Evolutionary conservation across 805 yeast species (phyloP).

Genomic region (Candida michaelii): DNA sequence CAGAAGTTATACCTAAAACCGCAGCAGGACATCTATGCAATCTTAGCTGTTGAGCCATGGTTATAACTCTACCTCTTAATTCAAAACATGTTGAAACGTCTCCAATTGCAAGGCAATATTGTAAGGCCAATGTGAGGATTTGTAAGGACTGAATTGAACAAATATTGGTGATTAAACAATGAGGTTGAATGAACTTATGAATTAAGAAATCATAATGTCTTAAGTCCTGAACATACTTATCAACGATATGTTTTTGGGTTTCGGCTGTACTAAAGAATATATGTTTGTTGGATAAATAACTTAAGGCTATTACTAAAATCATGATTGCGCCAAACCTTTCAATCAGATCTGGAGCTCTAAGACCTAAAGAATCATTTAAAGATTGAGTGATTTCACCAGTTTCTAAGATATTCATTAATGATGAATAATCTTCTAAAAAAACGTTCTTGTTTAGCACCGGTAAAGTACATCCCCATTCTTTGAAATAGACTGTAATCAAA

Average conservation of each 20-base stretch:
- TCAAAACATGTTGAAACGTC: conserved; percentile 74
- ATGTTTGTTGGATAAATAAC: conserved; percentile 42
- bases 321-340: conserved; percentile 61
- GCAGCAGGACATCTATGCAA: conserved; percentile 87
- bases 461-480: conserved; percentile 70
- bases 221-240: conserved; percentile 22
- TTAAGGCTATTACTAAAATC: conserved; percentile 49
- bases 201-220: conserved; percentile 60
- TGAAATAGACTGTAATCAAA: conserved; percentile 65
- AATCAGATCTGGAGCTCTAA: conserved; percentile 27
- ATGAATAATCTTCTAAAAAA: conserved; percentile 61
- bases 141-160: conserved; percentile 72
- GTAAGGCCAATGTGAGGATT: conserved; percentile 63
- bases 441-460: conserved; percentile 70
- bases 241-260: conserved; percentile 15
- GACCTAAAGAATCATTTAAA: neutral
- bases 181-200: conserved; percentile 59
- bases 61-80: conserved; percentile 69
- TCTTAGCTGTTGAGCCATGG: conserved; percentile 84
- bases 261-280: conserved; percentile 22
- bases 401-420: conserved; percentile 48
- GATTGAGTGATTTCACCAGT: conserved; percentile 10
- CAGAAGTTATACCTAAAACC: conserved; percentile 61
- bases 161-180: conserved; percentile 53
- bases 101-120: conserved; percentile 71